A percentile compares a stretch with the other conserved stretches of the same genome.
Evolutionary conservation across 768 basidiomycete species (phyloP).

Genomic region (Naematelia encephala): DNA sequence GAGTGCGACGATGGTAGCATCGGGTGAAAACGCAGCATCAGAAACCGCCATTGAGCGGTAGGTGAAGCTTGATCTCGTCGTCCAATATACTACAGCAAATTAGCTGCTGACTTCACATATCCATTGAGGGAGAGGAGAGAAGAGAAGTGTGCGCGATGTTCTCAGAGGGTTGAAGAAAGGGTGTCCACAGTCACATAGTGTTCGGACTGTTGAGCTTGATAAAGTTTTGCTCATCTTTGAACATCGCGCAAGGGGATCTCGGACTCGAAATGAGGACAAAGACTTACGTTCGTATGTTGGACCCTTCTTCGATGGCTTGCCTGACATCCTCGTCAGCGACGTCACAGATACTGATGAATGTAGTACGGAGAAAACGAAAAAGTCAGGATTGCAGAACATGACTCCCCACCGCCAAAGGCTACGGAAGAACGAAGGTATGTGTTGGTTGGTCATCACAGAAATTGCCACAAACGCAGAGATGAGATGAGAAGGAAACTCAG

Average conservation of each 20-base stretch:
- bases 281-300: constrained; percentile 39
- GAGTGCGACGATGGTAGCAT: constrained; percentile 79
- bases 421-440: constrained; percentile 47
- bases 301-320: constrained; percentile 34
- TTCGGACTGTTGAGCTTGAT: constrained; percentile 53
- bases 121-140: neutral
- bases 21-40: constrained; percentile 69
- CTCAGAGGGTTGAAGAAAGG: constrained; percentile 50
- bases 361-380: neutral
- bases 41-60: constrained; percentile 68
- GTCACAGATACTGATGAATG: neutral
- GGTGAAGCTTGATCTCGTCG: constrained; percentile 66
- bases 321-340: constrained; percentile 20
- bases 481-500: neutral
- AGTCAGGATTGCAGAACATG: constrained; percentile 51
- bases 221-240: constrained; percentile 47
- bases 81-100: constrained; percentile 64
- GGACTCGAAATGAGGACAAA: constrained; percentile 6
- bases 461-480: constrained; percentile 5
- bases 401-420: constrained; percentile 38
- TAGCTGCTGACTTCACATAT: constrained; percentile 11
- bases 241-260: constrained; percentile 11
- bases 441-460: constrained; percentile 42
- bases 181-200: constrained; percentile 43
- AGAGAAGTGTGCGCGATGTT: constrained; percentile 9